Conservation (phyloP, 768 basidiomycete species). For the Kwoniella botswanensis region DNA sequence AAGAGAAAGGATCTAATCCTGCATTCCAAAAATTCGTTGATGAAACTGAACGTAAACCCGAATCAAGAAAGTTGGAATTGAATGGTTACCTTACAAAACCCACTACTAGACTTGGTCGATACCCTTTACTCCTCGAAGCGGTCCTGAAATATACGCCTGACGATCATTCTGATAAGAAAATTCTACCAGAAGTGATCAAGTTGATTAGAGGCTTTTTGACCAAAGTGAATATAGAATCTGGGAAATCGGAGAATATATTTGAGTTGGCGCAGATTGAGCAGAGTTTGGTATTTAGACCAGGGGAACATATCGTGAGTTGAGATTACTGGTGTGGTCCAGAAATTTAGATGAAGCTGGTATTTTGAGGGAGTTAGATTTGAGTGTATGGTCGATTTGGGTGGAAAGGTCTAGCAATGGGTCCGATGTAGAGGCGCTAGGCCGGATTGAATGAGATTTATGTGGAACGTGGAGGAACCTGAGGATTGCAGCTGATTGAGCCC, state of each 20-base stretch:
- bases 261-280: slow-evolving; percentile 91
- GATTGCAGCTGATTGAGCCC: background rate
- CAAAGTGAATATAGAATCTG: slow-evolving; percentile 90
- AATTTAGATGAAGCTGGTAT: too few species aligned
- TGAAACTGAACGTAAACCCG: slow-evolving; percentile 86
- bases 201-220: slow-evolving; percentile 80
- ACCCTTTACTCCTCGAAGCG: slow-evolving; percentile 89
- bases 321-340: too few species aligned
- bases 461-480: background rate
- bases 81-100: slow-evolving; percentile 99
- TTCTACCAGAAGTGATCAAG: slow-evolving; percentile 75
- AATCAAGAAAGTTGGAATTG: slow-evolving; percentile 93
- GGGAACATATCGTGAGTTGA: slow-evolving; percentile 80
- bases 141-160: slow-evolving; percentile 90
- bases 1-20: slow-evolving; percentile 91
- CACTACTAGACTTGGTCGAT: slow-evolving; percentile 94
- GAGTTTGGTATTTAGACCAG: slow-evolving; percentile 85
- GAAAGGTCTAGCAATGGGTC: background rate
- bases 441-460: background rate
- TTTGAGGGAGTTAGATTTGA: background rate
- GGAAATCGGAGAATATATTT: slow-evolving; percentile 94
- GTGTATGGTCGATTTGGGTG: background rate
- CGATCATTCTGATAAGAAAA: slow-evolving; percentile 81
- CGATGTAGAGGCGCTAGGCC: background rate
- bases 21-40: slow-evolving; percentile 95